Percentiles rank a stretch among this genome's conserved stretches.
Conservation (phyloP, 331 rosid species). For the Erythrophleum ivorense region DNA sequence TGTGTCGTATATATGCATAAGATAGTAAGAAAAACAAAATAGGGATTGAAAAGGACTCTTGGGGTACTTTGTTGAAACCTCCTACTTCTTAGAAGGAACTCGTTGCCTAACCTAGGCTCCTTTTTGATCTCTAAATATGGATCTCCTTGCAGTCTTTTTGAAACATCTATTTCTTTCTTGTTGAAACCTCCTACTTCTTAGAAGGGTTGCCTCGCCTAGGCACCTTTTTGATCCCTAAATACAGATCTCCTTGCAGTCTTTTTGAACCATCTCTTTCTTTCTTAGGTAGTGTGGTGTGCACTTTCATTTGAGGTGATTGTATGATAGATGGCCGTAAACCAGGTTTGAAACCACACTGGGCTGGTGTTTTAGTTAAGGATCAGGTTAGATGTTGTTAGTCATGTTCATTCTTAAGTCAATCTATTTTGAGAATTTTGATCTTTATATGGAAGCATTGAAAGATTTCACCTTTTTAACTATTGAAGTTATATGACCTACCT, state of each 20-base stretch:
- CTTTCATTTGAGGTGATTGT: neutral
- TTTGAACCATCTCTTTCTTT: neutral
- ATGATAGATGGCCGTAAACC: neutral
- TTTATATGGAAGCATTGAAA: slow-evolving; percentile 2
- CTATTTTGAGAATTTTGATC: neutral
- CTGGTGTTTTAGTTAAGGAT: neutral
- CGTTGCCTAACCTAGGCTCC: neutral
- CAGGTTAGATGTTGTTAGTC: neutral
- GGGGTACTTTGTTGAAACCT: neutral
- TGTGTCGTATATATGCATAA: neutral
- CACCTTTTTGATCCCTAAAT: neutral
- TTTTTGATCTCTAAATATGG: neutral
- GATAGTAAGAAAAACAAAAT: neutral
- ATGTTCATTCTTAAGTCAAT: neutral
- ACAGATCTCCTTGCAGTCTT: neutral
- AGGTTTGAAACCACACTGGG: neutral
- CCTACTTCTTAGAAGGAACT: neutral
- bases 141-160: neutral
- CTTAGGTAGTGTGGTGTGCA: neutral
- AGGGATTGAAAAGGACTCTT: neutral
- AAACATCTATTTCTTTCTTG: neutral
- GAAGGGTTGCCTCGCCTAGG: neutral
- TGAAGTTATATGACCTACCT: neutral
- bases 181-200: neutral
- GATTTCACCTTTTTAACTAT: neutral